Evolutionary conservation across 257 asterid species (phyloP).

Genomic region (Paraleonurus japonicus): DNA sequence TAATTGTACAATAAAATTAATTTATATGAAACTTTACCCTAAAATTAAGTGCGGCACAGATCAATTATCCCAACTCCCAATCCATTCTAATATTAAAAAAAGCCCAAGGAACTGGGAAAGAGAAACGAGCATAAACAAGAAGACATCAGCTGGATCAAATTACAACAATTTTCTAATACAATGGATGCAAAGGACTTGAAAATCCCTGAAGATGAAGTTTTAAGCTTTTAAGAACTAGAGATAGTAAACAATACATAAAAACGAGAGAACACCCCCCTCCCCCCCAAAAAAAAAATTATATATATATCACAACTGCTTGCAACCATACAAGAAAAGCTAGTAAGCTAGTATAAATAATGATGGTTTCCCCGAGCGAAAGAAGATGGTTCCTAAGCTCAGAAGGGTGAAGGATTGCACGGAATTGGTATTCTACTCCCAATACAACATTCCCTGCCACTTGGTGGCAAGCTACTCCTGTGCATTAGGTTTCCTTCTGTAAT

Average conservation of each 20-base stretch:
- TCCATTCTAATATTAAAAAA: background rate
- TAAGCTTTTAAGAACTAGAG: constrained; percentile 8
- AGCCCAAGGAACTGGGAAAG: background rate
- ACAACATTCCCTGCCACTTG: constrained; percentile 26
- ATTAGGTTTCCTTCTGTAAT: constrained; percentile 58
- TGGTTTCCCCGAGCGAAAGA: constrained; percentile 7
- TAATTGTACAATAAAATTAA: too few species aligned
- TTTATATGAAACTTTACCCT: too few species aligned
- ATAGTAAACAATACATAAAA: background rate
- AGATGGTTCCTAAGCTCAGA: constrained; percentile 17
- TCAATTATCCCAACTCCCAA: background rate
- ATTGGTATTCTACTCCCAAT: constrained; percentile 22
- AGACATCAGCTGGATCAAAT: background rate
- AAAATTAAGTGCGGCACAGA: too few species aligned
- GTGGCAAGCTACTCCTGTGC: constrained; percentile 23
- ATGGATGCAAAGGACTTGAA: background rate
- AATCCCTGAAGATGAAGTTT: constrained; percentile 14
- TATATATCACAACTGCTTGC: constrained; percentile 17
- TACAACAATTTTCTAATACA: constrained; percentile 7
- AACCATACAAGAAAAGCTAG: constrained; percentile 30
- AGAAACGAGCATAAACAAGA: background rate
- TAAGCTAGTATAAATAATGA: constrained; percentile 21
- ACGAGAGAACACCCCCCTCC: background rate
- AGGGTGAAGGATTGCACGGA: constrained; percentile 20
- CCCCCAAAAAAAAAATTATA: background rate